A percentile compares a stretch with the other conserved stretches of the same genome.
Evolutionary conservation across 176 grass and related monocot genomes (phyloP).

Genomic region (Avena sativa): DNA sequence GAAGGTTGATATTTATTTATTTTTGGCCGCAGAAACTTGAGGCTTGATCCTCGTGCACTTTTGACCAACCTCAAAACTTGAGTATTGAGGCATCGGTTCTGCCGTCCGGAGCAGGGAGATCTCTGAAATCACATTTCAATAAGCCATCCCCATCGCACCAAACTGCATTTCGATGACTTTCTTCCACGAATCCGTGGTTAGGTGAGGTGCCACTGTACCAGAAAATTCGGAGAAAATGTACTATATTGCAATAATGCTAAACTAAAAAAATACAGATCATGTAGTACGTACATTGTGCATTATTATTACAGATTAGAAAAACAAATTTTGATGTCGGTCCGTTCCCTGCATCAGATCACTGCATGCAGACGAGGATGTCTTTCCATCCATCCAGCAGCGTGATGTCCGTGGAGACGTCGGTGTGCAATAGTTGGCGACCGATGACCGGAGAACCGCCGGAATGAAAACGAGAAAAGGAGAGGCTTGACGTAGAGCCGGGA

Average conservation of each 20-base stretch:
- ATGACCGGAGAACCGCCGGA: slow-evolving; percentile 43
- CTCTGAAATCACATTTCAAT: slow-evolving; percentile 4
- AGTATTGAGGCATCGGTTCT: neutral
- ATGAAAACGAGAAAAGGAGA: slow-evolving; percentile 45
- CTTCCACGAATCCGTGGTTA: slow-evolving; percentile 10
- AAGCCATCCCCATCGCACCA: slow-evolving; percentile 24
- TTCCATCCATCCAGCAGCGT: neutral
- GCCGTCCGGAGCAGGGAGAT: neutral
- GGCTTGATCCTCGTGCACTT: neutral
- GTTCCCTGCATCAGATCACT: neutral
- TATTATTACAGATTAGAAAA: neutral
- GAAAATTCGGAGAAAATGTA: neutral
- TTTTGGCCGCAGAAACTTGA: slow-evolving; percentile 7
- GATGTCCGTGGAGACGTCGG: slow-evolving; percentile 34
- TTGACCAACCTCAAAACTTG: slow-evolving; percentile 19
- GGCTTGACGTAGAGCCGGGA: slow-evolving; percentile 45
- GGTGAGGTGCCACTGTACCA: neutral
- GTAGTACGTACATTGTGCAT: neutral
- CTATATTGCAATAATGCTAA: neutral
- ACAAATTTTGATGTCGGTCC: neutral
- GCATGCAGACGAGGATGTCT: neutral
- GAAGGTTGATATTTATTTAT: neutral
- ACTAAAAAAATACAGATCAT: neutral
- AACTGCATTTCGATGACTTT: neutral
- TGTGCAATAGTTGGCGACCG: slow-evolving; percentile 28